Conservation (phyloP, 345 rosid species). For the Acer saccharum region DNA sequence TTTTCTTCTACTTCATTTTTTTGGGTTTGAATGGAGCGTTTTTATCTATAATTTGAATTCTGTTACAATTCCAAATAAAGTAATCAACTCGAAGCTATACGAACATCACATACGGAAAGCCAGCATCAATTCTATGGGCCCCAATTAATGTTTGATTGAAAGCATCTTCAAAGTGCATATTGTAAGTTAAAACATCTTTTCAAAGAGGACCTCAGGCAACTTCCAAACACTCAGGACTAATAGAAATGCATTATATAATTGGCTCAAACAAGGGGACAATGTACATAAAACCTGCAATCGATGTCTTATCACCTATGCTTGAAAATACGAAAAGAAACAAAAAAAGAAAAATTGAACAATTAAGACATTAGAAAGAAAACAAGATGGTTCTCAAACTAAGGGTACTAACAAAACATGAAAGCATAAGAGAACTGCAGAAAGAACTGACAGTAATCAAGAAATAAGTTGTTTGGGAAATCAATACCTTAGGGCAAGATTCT, state of each 20-base stretch:
- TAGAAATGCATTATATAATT: background rate
- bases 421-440: background rate
- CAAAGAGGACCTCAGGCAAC: background rate
- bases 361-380: background rate
- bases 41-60: background rate
- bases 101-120: too few relatives aligned
- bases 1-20: background rate
- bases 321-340: background rate
- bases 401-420: background rate
- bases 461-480: slow-evolving; percentile 6
- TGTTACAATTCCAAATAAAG: background rate
- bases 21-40: background rate
- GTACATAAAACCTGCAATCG: background rate
- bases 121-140: background rate
- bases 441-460: background rate
- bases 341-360: background rate
- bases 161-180: background rate
- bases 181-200: background rate
- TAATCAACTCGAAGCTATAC: too few relatives aligned
- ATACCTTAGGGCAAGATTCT: slow-evolving; percentile 93
- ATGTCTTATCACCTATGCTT: background rate
- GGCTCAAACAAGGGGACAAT: background rate
- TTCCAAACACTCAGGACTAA: background rate
- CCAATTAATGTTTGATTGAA: background rate
- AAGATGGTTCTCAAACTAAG: background rate